Evolutionary conservation across 73 alveolate genomes (phyloP).

Genomic region (Paramecium biaurelia): DNA sequence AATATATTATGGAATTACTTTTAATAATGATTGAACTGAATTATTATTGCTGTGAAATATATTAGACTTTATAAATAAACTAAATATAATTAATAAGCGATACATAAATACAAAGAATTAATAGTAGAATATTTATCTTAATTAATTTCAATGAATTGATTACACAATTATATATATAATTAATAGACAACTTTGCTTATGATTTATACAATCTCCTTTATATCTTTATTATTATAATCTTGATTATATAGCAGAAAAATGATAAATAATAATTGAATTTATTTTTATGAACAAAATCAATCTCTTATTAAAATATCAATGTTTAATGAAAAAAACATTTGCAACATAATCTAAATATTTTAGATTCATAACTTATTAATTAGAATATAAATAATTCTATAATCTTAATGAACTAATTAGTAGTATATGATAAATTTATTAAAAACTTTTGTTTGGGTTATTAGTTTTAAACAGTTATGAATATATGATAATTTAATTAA

Average conservation of each 20-base stretch:
- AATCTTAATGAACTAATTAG: no score
- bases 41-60: neutral
- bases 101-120: neutral
- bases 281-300: no score
- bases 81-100: neutral
- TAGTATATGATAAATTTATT: no score
- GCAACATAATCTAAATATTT: no score
- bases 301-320: no score
- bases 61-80: neutral
- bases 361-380: no score
- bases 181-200: neutral
- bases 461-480: neutral
- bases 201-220: no score
- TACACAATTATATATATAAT: neutral
- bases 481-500: neutral
- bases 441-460: neutral
- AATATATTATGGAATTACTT: neutral
- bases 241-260: no score
- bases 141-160: neutral
- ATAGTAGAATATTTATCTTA: neutral
- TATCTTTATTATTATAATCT: no score
- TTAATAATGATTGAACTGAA: neutral
- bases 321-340: no score
- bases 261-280: no score
- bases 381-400: no score